A percentile compares a stretch with the other conserved stretches of the same genome.
Evolutionary conservation across 1,284 basidiomycete species (phyloP).

Genomic region (Cutaneotrichosporon sp.): DNA sequence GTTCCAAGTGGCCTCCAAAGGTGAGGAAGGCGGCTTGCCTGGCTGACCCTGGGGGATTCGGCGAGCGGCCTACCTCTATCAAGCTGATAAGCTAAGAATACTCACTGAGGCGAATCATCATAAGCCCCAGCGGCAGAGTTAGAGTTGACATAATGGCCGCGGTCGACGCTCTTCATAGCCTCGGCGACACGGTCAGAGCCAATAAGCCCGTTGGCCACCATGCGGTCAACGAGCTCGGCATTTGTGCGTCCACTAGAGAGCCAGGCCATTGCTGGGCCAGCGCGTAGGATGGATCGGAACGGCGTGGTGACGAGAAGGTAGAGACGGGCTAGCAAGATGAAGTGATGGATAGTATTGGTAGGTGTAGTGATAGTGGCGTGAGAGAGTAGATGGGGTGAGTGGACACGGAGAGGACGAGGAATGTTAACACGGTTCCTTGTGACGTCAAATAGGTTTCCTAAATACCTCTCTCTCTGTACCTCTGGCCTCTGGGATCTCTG

Average conservation of each 20-base stretch:
- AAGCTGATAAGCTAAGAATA: too few species aligned
- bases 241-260: constrained; percentile 42
- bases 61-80: too few species aligned
- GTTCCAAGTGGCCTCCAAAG: neutral
- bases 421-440: neutral
- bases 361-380: neutral
- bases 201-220: constrained; percentile 41
- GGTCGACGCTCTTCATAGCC: constrained; percentile 51
- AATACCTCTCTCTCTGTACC: too few species aligned
- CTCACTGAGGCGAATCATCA: constrained; percentile 52
- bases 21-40: too few species aligned
- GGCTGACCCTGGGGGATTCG: too few species aligned
- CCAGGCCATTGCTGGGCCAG: constrained; percentile 42
- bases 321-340: neutral
- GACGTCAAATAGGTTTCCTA: too few species aligned
- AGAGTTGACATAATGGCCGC: constrained; percentile 43
- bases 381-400: neutral
- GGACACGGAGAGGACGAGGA: neutral
- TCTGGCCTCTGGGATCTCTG: too few species aligned
- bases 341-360: neutral
- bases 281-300: neutral
- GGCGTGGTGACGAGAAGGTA: neutral
- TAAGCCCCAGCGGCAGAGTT: constrained; percentile 33
- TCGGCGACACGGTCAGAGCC: constrained; percentile 37
- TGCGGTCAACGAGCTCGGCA: constrained; percentile 47